phyloP scores from a whole-genome alignment of 1,139 yeast genomes.

The Meyerozyma sp. region DNA sequence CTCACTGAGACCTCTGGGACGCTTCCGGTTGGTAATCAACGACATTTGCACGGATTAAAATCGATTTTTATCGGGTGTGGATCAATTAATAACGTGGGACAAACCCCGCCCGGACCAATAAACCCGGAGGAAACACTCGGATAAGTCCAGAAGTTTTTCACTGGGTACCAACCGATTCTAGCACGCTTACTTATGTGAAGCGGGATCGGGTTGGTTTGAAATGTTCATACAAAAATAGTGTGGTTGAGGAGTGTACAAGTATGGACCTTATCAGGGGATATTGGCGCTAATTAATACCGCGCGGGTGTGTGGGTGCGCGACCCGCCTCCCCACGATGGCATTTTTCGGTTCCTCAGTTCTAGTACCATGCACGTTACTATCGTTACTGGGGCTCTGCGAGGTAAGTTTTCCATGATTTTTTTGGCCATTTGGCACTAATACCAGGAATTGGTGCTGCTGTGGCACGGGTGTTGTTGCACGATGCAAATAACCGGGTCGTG shows the following conservation, averaged over 20 bases:
- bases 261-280: not conserved
- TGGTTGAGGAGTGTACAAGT: not conserved
- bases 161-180: not conserved
- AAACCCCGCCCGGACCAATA: not conserved
- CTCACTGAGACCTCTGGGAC: conserved; percentile 46
- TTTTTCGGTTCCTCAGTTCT: not conserved
- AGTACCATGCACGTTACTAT: conserved; percentile 31
- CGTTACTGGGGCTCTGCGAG: conserved; percentile 67
- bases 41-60: conserved; percentile 14
- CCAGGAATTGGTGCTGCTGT: conserved; percentile 75
- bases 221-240: not conserved
- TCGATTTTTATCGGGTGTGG: no score
- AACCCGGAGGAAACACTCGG: not conserved
- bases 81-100: no score
- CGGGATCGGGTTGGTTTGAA: not conserved
- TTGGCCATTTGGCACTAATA: conserved; percentile 10
- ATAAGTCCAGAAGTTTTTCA: not conserved
- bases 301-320: not conserved
- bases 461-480: conserved; percentile 46
- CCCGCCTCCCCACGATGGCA: not conserved
- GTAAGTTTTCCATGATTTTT: conserved; percentile 20
- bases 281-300: not conserved
- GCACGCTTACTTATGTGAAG: not conserved
- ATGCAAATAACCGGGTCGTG: conserved; percentile 36
- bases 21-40: conserved; percentile 36